Conservation (phyloP, 2,329 filamentous ascomycete species). For the Phoma sp. region DNA sequence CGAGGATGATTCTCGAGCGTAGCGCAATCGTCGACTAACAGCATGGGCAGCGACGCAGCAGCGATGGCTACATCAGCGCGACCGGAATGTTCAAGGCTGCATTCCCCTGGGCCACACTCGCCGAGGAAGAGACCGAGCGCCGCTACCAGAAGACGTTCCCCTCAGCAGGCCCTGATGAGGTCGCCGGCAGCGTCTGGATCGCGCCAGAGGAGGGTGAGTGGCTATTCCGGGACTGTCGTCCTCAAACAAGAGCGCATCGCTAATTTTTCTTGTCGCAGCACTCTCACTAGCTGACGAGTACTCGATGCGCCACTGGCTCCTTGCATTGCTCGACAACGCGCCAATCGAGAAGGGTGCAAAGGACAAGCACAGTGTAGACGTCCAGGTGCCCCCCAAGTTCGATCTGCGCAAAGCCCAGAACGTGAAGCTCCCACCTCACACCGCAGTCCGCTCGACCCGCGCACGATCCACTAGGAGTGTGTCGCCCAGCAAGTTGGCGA, state of each 20-base stretch:
- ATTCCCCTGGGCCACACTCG: conserved; percentile 76
- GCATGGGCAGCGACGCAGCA: conserved; percentile 70
- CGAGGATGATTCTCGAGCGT: conserved; percentile 35
- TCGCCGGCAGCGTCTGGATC: conserved; percentile 97
- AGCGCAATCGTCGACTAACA: conserved; percentile 36
- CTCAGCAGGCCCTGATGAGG: conserved; percentile 86
- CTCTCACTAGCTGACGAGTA: conserved; percentile 87
- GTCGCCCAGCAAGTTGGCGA: conserved; percentile 60
- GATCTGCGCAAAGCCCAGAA: conserved; percentile 58
- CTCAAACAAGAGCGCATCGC: conserved; percentile 1
- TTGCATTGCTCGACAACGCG: conserved; percentile 86
- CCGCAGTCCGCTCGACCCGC: conserved; percentile 49
- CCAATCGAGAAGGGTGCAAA: conserved; percentile 73
- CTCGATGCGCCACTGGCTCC: conserved; percentile 83
- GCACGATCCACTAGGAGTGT: conserved; percentile 65
- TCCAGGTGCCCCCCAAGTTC: conserved; percentile 82
- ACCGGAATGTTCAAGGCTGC: conserved; percentile 94
- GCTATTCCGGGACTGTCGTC: not conserved
- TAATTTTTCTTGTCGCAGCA: conserved; percentile 61
- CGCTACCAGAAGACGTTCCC: conserved; percentile 82
- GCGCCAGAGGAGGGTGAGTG: conserved; percentile 71
- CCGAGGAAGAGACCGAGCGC: conserved; percentile 78
- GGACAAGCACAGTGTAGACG: conserved; percentile 72
- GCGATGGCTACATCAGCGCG: conserved; percentile 82
- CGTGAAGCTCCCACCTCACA: conserved; percentile 41